Evolutionary conservation across 768 basidiomycete genomes (phyloP).

Genomic region (Collybia nuda): DNA sequence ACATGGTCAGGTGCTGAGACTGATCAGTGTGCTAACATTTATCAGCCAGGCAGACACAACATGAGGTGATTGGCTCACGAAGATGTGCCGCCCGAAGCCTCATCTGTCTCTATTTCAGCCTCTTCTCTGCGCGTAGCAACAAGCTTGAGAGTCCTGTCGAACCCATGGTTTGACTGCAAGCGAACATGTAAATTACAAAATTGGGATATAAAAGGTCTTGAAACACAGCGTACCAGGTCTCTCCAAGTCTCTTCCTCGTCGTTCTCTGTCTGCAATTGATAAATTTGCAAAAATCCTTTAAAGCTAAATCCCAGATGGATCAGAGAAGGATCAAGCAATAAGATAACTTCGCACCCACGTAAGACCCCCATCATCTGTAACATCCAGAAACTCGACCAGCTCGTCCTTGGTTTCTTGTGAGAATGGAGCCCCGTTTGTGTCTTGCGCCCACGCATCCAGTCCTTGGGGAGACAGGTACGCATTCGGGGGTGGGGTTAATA

Average conservation of each 20-base stretch:
- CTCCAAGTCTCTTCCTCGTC: conserved; percentile 86
- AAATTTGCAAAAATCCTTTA: conserved; percentile 80
- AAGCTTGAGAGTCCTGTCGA: conserved; percentile 63
- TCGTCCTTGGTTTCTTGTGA: conserved; percentile 77
- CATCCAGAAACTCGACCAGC: conserved; percentile 72
- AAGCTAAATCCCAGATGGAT: conserved; percentile 40
- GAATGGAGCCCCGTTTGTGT: conserved; percentile 84
- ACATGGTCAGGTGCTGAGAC: too few relatives aligned
- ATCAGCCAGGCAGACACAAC: too few relatives aligned
- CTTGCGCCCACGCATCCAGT: conserved; percentile 73
- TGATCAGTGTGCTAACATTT: too few relatives aligned
- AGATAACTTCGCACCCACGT: conserved; percentile 51
- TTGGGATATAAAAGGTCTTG: neutral
- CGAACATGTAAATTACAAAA: conserved; percentile 8
- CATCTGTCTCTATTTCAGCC: conserved; percentile 22
- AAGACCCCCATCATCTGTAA: conserved; percentile 66
- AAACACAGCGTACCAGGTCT: conserved; percentile 56
- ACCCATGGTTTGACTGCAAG: conserved; percentile 71
- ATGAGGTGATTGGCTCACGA: neutral
- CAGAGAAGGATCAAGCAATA: neutral
- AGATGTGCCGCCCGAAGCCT: neutral
- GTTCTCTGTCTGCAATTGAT: conserved; percentile 82
- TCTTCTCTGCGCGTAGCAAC: conserved; percentile 59
- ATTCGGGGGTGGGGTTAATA: conserved; percentile 49
- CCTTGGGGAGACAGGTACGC: conserved; percentile 61